phyloP scores from a whole-genome alignment of 139 green algal species.

The Choricystis sp. region DNA sequence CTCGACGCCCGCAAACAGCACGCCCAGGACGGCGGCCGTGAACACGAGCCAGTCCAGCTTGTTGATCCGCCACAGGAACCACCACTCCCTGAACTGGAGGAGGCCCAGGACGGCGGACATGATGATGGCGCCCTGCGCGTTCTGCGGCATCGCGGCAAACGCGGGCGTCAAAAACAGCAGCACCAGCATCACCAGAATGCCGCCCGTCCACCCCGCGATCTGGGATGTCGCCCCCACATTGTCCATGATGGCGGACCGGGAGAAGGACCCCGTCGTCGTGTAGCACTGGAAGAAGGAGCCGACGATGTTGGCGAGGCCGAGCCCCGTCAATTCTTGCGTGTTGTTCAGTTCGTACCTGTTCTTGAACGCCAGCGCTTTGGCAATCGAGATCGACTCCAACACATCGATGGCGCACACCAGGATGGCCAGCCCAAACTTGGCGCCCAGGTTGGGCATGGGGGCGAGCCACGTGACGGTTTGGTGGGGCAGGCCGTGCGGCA shows the following conservation, averaged over 20 bases:
- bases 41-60: conserved; percentile 2
- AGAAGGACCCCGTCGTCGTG: conserved; percentile 76
- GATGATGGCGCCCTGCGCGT: conserved; percentile 52
- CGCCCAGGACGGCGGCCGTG: neutral
- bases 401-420: conserved; percentile 51
- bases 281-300: conserved; percentile 70
- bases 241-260: conserved; percentile 64
- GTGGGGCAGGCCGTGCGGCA: conserved; percentile 26
- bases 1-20: neutral
- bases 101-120: conserved; percentile 41
- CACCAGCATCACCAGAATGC: conserved; percentile 45
- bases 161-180: conserved; percentile 56
- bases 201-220: conserved; percentile 35
- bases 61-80: conserved; percentile 16
- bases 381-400: conserved; percentile 70
- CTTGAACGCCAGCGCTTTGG: conserved; percentile 56
- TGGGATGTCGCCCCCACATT: conserved; percentile 27
- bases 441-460: conserved; percentile 18
- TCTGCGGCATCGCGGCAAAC: conserved; percentile 53
- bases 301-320: conserved; percentile 73
- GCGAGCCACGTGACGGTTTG: conserved; percentile 24
- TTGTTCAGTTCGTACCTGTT: conserved; percentile 59
- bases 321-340: conserved; percentile 70
- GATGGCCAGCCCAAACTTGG: conserved; percentile 25
- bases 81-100: conserved; percentile 31